phyloP scores from a whole-genome alignment of 805 yeast genomes.

The Candida silvatica region DNA sequence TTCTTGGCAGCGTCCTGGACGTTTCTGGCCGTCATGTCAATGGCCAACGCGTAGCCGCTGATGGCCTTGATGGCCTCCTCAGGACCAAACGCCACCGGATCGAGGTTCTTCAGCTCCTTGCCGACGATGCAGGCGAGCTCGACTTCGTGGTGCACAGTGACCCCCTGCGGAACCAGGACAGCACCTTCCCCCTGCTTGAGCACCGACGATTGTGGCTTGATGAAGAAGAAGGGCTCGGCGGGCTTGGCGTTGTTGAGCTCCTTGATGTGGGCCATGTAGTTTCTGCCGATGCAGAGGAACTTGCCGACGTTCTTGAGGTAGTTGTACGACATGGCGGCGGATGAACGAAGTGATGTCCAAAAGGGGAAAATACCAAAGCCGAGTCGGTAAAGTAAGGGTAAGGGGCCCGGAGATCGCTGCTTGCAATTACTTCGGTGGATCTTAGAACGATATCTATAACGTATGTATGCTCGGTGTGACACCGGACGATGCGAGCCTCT shows the following conservation, averaged over 20 bases:
- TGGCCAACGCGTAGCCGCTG: slow-evolving; percentile 80
- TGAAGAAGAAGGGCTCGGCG: slow-evolving; percentile 80
- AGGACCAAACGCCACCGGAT: slow-evolving; percentile 45
- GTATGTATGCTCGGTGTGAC: too few relatives aligned
- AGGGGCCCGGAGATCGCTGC: too few relatives aligned
- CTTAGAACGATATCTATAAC: too few relatives aligned
- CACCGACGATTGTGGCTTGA: slow-evolving; percentile 81
- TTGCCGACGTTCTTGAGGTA: slow-evolving; percentile 63
- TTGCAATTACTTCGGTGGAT: too few relatives aligned
- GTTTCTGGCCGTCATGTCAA: slow-evolving; percentile 93
- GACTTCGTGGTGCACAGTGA: slow-evolving; percentile 81
- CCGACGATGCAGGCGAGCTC: slow-evolving; percentile 79
- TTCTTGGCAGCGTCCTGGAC: slow-evolving; percentile 91
- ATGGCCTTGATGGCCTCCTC: slow-evolving; percentile 70
- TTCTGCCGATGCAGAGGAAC: slow-evolving; percentile 91
- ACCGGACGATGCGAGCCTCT: too few relatives aligned
- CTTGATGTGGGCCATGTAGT: slow-evolving; percentile 91
- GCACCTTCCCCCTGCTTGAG: slow-evolving; percentile 65
- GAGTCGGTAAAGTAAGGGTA: too few relatives aligned
- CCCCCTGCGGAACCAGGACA: slow-evolving; percentile 75
- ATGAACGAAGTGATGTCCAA: neutral
- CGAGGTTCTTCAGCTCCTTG: slow-evolving; percentile 51
- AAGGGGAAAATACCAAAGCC: neutral
- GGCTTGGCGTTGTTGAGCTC: slow-evolving; percentile 83
- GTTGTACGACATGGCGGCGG: slow-evolving; percentile 30